Base-by-base conservation (phyloP, 192 early-diverging fungal genomes). In the Geranomyces variabilis region DNA sequence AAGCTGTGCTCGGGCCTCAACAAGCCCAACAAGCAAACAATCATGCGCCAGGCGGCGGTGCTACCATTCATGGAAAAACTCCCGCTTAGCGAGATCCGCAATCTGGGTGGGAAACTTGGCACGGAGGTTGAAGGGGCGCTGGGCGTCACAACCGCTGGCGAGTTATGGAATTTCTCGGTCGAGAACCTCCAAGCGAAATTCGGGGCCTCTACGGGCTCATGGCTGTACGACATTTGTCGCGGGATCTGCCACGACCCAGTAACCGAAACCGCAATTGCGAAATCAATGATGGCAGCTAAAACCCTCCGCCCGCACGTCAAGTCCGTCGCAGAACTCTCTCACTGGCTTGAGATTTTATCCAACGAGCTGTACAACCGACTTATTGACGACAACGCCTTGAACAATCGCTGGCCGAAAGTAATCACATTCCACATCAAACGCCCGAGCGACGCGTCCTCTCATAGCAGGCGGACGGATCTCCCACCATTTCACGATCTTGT, bases 1-100 rank as follows among this genome's bases (percentile, higher is more conserved):
- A 98, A 98, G 74, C 78, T 98, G 6, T 88, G 92, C 55, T 92
- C 90, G 31, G 90, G 86, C 0, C 55, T 90, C 59, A 90, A 97
- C 75, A 97, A 97, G 48, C 95, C 95, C 1, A 86, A 90, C 73
- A 87, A 90, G 61, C 73, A 96, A 86, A 94, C 93, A 0, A 74
- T 94, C 28, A 66, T 97, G 4, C 79, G 90, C 31, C 73, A 84
- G 10, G 70, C 77, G 34, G 75, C 85, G 48, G 86, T 88, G 2
- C 68, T 80, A 0, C 34, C 68, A 1, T 92, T 93, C 68, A 84
- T 98, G 79, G 33, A 79, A 13, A 63, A 77, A 17, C 71, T 92
- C 3, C 90, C 93, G 1, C 81, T 96, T 30, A 71, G 74, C 47
- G 92, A 92, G 70, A 96, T 98, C 47, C 87, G 92, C 15, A 89